These are phyloP conservation scores for Mediolabrus comicus DNA, from an alignment of 108 stramenopile genomes.

Conservation along the genomic window DNA sequence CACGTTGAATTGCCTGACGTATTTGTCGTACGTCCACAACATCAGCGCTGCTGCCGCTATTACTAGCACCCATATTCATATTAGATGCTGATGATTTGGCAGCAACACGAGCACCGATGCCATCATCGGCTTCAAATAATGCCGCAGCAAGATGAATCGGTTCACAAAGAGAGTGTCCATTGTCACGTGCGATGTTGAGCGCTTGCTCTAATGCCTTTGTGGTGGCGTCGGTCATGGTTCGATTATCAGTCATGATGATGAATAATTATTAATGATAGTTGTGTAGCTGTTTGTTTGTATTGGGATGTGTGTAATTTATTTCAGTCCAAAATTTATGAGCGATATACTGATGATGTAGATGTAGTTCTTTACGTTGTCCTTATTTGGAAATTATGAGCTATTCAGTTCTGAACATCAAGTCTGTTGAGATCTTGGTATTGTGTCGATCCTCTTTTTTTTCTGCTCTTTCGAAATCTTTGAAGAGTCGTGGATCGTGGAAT, in stretches of 20 bases:
- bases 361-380: too few relatives aligned
- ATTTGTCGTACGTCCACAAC: slow-evolving; percentile 56
- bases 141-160: slow-evolving; percentile 74
- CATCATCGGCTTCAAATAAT: slow-evolving; percentile 63
- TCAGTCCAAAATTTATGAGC: too few relatives aligned
- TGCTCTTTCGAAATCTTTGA: too few relatives aligned
- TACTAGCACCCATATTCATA: slow-evolving; percentile 3
- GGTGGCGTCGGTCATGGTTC: slow-evolving; percentile 80
- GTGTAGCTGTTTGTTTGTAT: too few relatives aligned
- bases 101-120: slow-evolving; percentile 71
- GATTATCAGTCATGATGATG: slow-evolving; percentile 69
- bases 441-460: too few relatives aligned
- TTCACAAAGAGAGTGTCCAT: slow-evolving; percentile 73
- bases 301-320: too few relatives aligned
- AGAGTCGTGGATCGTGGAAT: too few relatives aligned
- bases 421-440: too few relatives aligned
- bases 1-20: slow-evolving; percentile 60
- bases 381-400: too few relatives aligned
- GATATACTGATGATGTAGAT: too few relatives aligned
- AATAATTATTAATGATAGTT: too few relatives aligned
- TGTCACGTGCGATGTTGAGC: slow-evolving; percentile 65
- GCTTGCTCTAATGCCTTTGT: slow-evolving; percentile 65
- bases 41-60: slow-evolving; percentile 11
- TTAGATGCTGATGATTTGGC: slow-evolving; percentile 9
- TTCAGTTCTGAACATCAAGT: too few relatives aligned